These are phyloP conservation scores for Tetraselmis chui DNA, from an alignment of 139 green algal genomes.

Conservation along the genomic window DNA sequence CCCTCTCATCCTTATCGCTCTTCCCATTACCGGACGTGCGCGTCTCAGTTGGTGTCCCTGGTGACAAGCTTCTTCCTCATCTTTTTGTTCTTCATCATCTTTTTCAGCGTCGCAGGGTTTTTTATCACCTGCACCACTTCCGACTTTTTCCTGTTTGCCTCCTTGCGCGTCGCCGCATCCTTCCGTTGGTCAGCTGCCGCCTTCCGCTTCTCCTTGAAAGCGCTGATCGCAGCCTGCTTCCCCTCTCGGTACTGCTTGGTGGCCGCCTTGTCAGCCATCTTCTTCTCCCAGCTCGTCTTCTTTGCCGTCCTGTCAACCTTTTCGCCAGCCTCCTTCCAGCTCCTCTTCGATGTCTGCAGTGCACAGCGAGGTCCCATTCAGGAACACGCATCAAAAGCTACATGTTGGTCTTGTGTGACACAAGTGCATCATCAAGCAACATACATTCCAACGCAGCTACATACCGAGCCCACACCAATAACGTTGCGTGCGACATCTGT, in stretches of 20 bases:
- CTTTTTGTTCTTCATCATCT: constrained; percentile 65
- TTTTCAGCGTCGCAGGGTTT: constrained; percentile 37
- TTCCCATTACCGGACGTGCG: no score
- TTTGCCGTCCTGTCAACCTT: constrained; percentile 21
- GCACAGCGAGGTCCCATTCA: no score
- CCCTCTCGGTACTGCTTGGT: constrained; percentile 19
- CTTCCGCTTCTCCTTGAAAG: constrained; percentile 29
- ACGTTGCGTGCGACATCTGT: background rate
- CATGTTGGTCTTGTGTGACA: background rate
- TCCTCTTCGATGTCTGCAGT: constrained; percentile 26
- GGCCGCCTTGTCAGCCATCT: constrained; percentile 47
- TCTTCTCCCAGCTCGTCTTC: constrained; percentile 47
- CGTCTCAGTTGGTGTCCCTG: constrained; percentile 13
- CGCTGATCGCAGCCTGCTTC: constrained; percentile 26
- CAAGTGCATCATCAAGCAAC: background rate
- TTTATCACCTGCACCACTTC: constrained; percentile 24
- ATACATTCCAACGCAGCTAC: background rate
- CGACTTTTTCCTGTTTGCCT: constrained; percentile 32
- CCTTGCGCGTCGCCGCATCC: constrained; percentile 33
- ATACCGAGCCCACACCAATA: background rate
- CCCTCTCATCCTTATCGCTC: no score
- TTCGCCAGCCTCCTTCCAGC: constrained; percentile 39
- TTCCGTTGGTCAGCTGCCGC: constrained; percentile 26
- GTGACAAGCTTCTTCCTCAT: constrained; percentile 36
- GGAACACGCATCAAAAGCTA: no score